These are phyloP conservation scores for Crithidia acanthocephali DNA, from an alignment of 208 protist species.

Conservation along the genomic window DNA sequence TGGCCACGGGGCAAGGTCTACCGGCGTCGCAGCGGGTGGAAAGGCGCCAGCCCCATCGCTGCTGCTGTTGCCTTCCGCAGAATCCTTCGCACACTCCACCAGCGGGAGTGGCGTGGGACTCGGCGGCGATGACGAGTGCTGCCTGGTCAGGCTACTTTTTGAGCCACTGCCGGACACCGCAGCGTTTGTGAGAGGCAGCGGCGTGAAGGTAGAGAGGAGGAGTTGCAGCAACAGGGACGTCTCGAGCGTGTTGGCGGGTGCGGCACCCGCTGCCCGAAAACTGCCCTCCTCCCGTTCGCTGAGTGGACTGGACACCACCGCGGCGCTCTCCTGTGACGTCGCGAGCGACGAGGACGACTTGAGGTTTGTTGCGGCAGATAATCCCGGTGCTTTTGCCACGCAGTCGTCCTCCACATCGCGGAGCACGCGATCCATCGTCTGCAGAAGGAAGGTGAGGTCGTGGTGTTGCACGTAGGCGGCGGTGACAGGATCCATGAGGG, in stretches of 20 bases:
- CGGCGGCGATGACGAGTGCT: background rate
- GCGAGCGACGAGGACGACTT: background rate
- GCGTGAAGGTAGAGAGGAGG: slow-evolving; percentile 19
- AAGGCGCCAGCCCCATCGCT: background rate
- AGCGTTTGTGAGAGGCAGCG: background rate
- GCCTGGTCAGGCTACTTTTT: background rate
- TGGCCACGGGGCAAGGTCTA: slow-evolving; percentile 2
- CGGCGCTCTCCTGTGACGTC: background rate
- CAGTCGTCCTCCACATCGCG: slow-evolving; percentile 1
- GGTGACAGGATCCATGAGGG: slow-evolving; percentile 3
- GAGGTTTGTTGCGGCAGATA: background rate
- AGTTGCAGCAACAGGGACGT: slow-evolving; percentile 15
- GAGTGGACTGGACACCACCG: background rate
- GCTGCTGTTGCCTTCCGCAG: background rate
- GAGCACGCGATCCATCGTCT: background rate
- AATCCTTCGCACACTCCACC: background rate
- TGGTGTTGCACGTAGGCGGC: slow-evolving; percentile 19
- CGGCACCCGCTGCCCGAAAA: background rate
- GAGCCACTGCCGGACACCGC: background rate
- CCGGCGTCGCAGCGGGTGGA: background rate
- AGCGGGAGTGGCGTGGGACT: background rate
- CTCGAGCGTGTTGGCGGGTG: background rate
- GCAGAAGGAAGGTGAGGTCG: slow-evolving; percentile 4
- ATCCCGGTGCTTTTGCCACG: background rate
- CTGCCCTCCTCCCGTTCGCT: background rate